Evolutionary conservation across 2,329 filamentous ascomycete species (phyloP), one percentile per base, ranked within the genome.

Genomic region (Dactylellina leptospora): DNA sequence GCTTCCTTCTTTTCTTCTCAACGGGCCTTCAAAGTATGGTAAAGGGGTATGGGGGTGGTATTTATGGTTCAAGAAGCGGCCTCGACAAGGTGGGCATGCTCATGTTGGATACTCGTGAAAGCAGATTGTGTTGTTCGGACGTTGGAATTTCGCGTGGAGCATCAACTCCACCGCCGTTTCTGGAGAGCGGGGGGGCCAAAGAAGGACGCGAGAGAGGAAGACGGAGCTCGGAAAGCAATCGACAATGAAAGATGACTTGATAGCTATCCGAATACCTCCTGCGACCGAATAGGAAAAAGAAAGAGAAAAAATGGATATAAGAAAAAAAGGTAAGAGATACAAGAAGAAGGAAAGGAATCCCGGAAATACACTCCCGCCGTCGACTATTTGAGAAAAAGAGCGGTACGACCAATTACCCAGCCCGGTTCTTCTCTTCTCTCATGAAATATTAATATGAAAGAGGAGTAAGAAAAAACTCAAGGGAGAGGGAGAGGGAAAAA

Each of bases 121-220:
- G 22, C 44, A 22, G 22, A 40, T 25, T 55, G 51, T 40, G 51
- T 55, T 55, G 51, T 55, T 18, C 18, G 9, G 51, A 55, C 36
- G 51, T 55, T 55, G 51, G 30, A 55, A 55, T 55, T 38, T 55
- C 22, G 48, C 27, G 48, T 54, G 6, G 10, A 13, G 28, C 30
- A 25, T 55, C 47, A 18, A 51, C 47, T 18, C 16, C 23, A 28
- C 45, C 10, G n/a, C n/a, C n/a, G n/a, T n/a, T n/a, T n/a, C n/a
- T n/a, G n/a, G n/a, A n/a, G n/a, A 5, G 20, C 16, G 5, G 44
- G 20, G 8, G 22, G 8, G 6, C n/a, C n/a, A n/a, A n/a, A n/a
- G n/a, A 8, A 5, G 22, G 23, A 27, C 20, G 44, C 16, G 16
- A n/a, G 38, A 8, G 38, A 42, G 38, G 38, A 42, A n/a, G n/a